These are phyloP conservation scores for Aspergillus affinis DNA, from an alignment of 495 filamentous ascomycete species.

Conservation along the genomic window DNA sequence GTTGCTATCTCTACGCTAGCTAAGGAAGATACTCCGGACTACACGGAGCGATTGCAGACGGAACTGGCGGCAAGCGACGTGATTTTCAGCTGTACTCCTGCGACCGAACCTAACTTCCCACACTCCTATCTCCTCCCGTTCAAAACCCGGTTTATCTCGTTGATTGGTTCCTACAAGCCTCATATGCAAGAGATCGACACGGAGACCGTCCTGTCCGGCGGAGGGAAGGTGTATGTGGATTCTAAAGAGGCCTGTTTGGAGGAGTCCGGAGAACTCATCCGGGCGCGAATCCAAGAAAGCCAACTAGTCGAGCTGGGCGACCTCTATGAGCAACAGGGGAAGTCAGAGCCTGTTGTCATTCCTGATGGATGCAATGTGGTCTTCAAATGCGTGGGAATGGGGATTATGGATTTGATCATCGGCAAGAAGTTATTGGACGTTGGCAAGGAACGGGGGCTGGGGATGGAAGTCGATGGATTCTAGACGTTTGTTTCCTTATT, in stretches of 20 bases:
- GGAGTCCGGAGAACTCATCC: constrained; percentile 87
- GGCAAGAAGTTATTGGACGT: constrained; percentile 72
- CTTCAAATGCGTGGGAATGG: constrained; percentile 49
- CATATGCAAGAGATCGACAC: constrained; percentile 85
- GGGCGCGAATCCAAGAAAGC: constrained; percentile 61
- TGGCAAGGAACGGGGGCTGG: constrained; percentile 67
- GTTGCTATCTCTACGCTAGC: constrained; percentile 27
- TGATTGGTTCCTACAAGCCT: constrained; percentile 81
- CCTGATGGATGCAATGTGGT: constrained; percentile 64
- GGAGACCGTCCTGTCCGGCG: constrained; percentile 69
- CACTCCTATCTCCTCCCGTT: constrained; percentile 46
- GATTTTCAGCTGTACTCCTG: constrained; percentile 78
- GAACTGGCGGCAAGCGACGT: constrained; percentile 54
- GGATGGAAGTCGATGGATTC: constrained; percentile 68
- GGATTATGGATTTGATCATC: constrained; percentile 48
- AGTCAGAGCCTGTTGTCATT: constrained; percentile 20
- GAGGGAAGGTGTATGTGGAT: constrained; percentile 79
- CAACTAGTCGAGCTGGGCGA: constrained; percentile 86
- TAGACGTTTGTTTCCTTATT: constrained; percentile 26
- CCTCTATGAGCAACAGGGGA: constrained; percentile 57
- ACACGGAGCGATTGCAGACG: constrained; percentile 24
- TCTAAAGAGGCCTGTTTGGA: constrained; percentile 73
- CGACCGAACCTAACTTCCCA: constrained; percentile 60
- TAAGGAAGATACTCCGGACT: constrained; percentile 31
- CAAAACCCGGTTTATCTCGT: constrained; percentile 72